Evolutionary conservation across 192 early-diverging fungal species (phyloP), one percentile per base, ranked within the genome.

Genomic region (Obelidium mucronatum): DNA sequence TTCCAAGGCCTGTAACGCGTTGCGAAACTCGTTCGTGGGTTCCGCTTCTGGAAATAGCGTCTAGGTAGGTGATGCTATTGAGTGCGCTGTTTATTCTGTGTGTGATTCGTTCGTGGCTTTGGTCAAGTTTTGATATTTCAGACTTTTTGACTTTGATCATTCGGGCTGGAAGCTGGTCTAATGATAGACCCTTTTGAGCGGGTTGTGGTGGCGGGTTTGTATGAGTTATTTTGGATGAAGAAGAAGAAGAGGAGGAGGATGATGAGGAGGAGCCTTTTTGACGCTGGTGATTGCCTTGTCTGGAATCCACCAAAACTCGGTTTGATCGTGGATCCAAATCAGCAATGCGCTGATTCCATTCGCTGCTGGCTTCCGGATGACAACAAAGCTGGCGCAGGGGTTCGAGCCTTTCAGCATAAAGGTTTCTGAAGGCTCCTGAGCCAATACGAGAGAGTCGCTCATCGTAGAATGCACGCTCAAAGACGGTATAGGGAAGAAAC

Each of bases 381-480:
- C 69, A 72, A 54, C 69, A 72, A 22, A 72, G 39, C 36, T 72
- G 69, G 26, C 69, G 51, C 28, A 72, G 55, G 2, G 69, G 26
- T 59, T 72, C 37, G 31, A 42, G 40, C 17, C 31, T n/a, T 37
- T 35, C 53, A 8, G 69, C 26, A 39, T 72, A 72, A 1, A 72
- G 31, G 55, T 72, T 56, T 72, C 37, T 36, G 34, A 31, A 24
- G 8, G 8, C 17, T n/a, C n/a, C n/a, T n/a, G n/a, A n/a, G 24
- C 52, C 55, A 3, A 55, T 40, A 37, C 69, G 51, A 1, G 37
- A 13, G 5, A 72, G 39, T 5, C 69, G 69, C 30, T 72, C 69
- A 51, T 72, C 69, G 39, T 72, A 72, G 33, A 72, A 72, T 28
- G 37, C 40, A 30, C 69, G 69, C 58, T 72, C 69, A 72, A 72